These are phyloP conservation scores for Aureobasidium sp. DNA, from an alignment of 2,329 filamentous ascomycete genomes.

Conservation along the genomic window DNA sequence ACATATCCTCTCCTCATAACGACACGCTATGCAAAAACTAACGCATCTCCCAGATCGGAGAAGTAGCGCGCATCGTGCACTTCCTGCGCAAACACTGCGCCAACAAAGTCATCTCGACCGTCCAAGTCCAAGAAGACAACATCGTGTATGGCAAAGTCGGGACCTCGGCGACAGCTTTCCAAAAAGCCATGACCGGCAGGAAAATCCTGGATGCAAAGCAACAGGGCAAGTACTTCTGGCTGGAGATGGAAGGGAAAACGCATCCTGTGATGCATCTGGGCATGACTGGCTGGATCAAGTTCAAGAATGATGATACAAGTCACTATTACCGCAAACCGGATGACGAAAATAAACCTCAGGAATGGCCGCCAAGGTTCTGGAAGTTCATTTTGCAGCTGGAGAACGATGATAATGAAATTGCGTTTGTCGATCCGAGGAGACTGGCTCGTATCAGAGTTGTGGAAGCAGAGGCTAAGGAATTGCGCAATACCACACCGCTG, in stretches of 20 bases:
- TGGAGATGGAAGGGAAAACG: conserved; percentile 69
- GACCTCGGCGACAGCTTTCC: conserved; percentile 67
- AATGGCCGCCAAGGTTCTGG: conserved; percentile 84
- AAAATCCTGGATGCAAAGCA: conserved; percentile 65
- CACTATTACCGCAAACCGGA: conserved; percentile 62
- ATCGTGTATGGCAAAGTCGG: conserved; percentile 90
- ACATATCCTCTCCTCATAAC: neutral
- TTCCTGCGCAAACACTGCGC: conserved; percentile 78
- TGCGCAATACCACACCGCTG: conserved; percentile 69
- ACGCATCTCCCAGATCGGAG: conserved; percentile 34
- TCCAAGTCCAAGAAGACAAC: conserved; percentile 67
- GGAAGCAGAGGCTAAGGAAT: conserved; percentile 68
- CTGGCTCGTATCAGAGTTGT: conserved; percentile 75
- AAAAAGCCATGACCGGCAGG: conserved; percentile 66
- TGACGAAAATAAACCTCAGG: conserved; percentile 41
- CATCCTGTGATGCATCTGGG: conserved; percentile 59
- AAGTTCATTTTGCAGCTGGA: conserved; percentile 67
- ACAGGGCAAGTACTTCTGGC: conserved; percentile 96
- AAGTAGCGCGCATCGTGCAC: conserved; percentile 77
- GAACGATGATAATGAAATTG: conserved; percentile 51
- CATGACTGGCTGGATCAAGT: conserved; percentile 75
- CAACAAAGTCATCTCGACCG: conserved; percentile 67
- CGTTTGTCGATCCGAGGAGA: conserved; percentile 77
- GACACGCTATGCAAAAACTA: neutral
- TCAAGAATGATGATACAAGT: conserved; percentile 67